Base-by-base conservation (phyloP, 108 stramenopile genomes). In the Fragilariopsis cylindrus region DNA sequence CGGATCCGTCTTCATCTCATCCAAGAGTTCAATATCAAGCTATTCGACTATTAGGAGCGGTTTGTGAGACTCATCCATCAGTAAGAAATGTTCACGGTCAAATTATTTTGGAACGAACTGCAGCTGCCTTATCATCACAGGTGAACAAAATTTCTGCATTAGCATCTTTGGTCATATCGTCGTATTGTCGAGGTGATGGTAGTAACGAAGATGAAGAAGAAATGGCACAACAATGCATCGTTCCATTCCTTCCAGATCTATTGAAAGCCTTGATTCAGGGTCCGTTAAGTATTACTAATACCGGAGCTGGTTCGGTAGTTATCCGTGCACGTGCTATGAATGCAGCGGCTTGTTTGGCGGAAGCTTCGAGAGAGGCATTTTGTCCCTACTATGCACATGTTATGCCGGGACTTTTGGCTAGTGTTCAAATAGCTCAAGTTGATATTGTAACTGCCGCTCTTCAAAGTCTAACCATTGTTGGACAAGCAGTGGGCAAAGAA, bases 381-480 rank as follows among this genome's bases (percentile, higher is more conserved):
- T 48, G 52, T 13, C 91, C 87, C 3, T 85, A 72, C 64, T 95
- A 92, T 70, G 64, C 71, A 3, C 50, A 70, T 30, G 71, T 92
- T 21, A 82, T 89, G 83, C 82, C 81, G 7, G 88, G 88, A 19
- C 82, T 95, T 21, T 70, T 77, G 57, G 84, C 70, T 30, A 77
- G 82, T 50, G 60, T 63, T 39, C 72, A 70, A 57, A 13, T 68
- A 18, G 39, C 63, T 9, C 62, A 57, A 18, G 77, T 77, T 18
- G 78, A 81, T 16, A 57, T 95, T 46, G 71, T 83, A 58, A 85
- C 88, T n/a, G 77, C 85, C 0, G 91, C 90, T 7, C 72, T 95
- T 39, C 90, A 95, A 63, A 82, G 90, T 18, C 87, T 83, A 11
- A 82, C 94, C 1, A 91, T 95, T 64, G 71, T 95, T 13, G 90